A percentile compares a stretch with the other conserved stretches of the same genome.
Evolutionary conservation across 306 rosid species (phyloP).

Genomic region (Quercus suber): DNA sequence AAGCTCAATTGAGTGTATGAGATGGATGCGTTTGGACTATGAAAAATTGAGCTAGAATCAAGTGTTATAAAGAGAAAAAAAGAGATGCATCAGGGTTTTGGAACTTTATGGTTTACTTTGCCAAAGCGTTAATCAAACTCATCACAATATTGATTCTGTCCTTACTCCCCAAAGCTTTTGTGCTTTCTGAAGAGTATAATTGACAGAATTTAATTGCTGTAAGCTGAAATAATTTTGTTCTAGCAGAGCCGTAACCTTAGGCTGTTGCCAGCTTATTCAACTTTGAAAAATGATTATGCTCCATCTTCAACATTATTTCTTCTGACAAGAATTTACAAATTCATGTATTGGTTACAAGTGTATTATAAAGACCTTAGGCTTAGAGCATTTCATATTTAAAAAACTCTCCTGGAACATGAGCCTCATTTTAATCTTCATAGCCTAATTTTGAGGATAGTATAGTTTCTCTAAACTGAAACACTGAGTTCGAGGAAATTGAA

Average conservation of each 20-base stretch:
- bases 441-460: not conserved
- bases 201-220: not conserved
- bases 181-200: not conserved
- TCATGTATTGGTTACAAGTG: not conserved
- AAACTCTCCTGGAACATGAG: not conserved
- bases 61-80: not conserved
- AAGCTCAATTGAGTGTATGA: not conserved
- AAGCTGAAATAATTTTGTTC: not conserved
- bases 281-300: not conserved
- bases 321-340: not conserved
- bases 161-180: not conserved
- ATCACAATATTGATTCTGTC: not conserved
- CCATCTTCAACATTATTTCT: not conserved
- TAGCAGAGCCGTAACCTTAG: not conserved
- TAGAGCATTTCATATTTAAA: not conserved
- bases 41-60: not conserved
- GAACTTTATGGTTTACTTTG: not conserved
- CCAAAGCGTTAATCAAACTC: not conserved
- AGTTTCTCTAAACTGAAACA: not conserved
- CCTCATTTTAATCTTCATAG: not conserved
- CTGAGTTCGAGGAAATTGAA: not conserved
- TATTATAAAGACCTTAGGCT: not conserved
- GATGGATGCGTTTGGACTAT: not conserved
- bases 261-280: not conserved
- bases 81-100: not conserved